These are phyloP conservation scores for Pyrus pyrifolia DNA, from an alignment of 306 rosid genomes.

Conservation along the genomic window DNA sequence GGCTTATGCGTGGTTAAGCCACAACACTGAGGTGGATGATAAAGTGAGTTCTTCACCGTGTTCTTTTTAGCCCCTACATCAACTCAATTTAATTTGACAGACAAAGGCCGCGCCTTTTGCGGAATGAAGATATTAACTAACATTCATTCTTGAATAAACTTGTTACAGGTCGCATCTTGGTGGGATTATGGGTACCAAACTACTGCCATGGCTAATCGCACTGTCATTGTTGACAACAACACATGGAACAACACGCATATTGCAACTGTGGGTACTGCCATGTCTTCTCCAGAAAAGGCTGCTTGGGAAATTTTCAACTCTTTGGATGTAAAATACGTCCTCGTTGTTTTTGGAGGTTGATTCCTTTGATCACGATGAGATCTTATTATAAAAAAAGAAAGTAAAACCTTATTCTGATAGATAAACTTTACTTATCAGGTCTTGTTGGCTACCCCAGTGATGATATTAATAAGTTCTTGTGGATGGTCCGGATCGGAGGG, in stretches of 20 bases:
- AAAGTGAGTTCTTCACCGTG: slow-evolving; percentile 53
- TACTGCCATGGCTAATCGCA: slow-evolving; percentile 99
- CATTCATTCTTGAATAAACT: slow-evolving; percentile 9
- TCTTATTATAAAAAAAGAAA: background rate
- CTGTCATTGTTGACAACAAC: slow-evolving; percentile 97
- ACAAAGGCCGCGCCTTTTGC: background rate
- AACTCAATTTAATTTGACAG: background rate
- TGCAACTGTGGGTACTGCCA: slow-evolving; percentile 99
- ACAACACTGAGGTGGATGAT: slow-evolving; percentile 96
- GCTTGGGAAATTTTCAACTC: slow-evolving; percentile 99
- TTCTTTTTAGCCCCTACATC: background rate
- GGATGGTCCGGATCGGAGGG: slow-evolving; percentile 99
- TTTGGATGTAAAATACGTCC: slow-evolving; percentile 96
- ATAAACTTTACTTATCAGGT: slow-evolving; percentile 45
- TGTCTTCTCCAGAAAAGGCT: slow-evolving; percentile 99
- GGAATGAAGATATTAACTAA: background rate
- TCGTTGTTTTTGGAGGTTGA: slow-evolving; percentile 97
- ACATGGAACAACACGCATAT: slow-evolving; percentile 99
- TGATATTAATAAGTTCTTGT: slow-evolving; percentile 93
- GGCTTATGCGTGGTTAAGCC: slow-evolving; percentile 98
- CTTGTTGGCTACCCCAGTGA: slow-evolving; percentile 98
- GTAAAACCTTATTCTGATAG: slow-evolving; percentile 23
- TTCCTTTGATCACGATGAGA: slow-evolving; percentile 22
- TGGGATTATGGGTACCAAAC: slow-evolving; percentile 99
- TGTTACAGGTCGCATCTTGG: slow-evolving; percentile 95